Percentiles rank a stretch among this genome's conserved stretches.
Evolutionary conservation across 2,329 filamentous ascomycete species (phyloP).

Genomic region (Chaetomiaceae sp.): DNA sequence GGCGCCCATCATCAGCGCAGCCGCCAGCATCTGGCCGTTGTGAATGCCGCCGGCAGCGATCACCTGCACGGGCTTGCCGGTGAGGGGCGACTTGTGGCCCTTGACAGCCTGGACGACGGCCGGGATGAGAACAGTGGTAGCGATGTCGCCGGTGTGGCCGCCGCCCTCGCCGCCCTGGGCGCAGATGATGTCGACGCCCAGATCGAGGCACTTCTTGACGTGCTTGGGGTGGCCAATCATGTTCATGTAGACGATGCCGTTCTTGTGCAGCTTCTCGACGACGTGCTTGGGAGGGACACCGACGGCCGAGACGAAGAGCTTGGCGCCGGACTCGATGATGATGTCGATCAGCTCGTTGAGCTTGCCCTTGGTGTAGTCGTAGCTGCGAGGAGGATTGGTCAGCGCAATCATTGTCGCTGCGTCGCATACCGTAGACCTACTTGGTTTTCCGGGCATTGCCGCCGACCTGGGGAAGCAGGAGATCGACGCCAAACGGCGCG

Average conservation of each 20-base stretch:
- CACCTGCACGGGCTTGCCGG: constrained; percentile 82
- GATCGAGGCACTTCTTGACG: constrained; percentile 89
- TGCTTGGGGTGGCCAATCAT: constrained; percentile 99
- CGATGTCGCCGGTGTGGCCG: constrained; percentile 91
- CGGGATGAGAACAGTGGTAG: constrained; percentile 88
- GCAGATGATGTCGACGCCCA: constrained; percentile 94
- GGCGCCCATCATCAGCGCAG: constrained; percentile 88
- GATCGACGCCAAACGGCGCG: constrained; percentile 89
- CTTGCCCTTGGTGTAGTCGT: constrained; percentile 99
- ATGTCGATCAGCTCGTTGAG: constrained; percentile 85
- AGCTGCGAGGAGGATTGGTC: constrained; percentile 51
- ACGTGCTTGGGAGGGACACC: constrained; percentile 85
- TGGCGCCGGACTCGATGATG: constrained; percentile 86
- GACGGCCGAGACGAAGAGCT: constrained; percentile 94
- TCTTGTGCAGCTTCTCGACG: constrained; percentile 83
- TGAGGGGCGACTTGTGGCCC: constrained; percentile 80
- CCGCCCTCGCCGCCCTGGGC: constrained; percentile 97
- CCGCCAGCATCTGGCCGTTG: constrained; percentile 86
- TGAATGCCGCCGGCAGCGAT: constrained; percentile 91
- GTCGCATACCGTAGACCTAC: constrained; percentile 37
- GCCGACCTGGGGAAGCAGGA: constrained; percentile 90
- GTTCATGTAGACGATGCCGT: constrained; percentile 96
- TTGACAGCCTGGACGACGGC: constrained; percentile 78
- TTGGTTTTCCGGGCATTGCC: constrained; percentile 95
- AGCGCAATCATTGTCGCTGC: neutral